Conservation (phyloP, 1,284 basidiomycete genomes). For the Malassezia nana region DNA sequence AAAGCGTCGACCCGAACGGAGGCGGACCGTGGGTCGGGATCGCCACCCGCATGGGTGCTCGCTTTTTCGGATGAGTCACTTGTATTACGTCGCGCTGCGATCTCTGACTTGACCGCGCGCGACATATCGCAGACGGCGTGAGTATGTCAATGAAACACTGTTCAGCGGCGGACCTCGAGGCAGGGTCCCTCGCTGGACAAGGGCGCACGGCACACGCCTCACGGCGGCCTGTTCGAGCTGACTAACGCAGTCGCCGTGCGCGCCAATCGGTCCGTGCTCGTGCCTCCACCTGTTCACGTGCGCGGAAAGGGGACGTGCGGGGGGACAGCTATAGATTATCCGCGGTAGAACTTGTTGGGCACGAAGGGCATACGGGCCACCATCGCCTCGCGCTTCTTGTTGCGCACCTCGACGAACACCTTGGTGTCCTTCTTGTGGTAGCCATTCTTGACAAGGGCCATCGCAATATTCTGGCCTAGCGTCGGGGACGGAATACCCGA, state of each 20-base stretch:
- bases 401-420: constrained; percentile 66
- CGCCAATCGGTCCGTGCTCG: constrained; percentile 8
- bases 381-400: constrained; percentile 61
- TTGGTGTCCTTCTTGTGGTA: constrained; percentile 84
- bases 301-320: not conserved
- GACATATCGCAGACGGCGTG: constrained; percentile 4
- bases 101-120: constrained; percentile 6
- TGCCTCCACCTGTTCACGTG: constrained; percentile 11
- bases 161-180: not conserved
- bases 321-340: constrained; percentile 2
- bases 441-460: constrained; percentile 73
- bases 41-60: not conserved
- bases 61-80: not conserved
- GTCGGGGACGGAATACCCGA: constrained; percentile 93
- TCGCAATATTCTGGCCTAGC: constrained; percentile 81
- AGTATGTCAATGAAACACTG: not conserved
- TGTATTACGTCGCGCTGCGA: not conserved
- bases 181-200: not conserved
- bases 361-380: constrained; percentile 70
- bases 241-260: not conserved
- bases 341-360: constrained; percentile 50
- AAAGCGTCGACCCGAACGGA: not conserved
- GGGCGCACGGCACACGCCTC: not conserved
- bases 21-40: not conserved
- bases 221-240: not conserved